Evolutionary conservation across 176 grass and related monocot species (phyloP).

Genomic region (Oryza meridionalis): DNA sequence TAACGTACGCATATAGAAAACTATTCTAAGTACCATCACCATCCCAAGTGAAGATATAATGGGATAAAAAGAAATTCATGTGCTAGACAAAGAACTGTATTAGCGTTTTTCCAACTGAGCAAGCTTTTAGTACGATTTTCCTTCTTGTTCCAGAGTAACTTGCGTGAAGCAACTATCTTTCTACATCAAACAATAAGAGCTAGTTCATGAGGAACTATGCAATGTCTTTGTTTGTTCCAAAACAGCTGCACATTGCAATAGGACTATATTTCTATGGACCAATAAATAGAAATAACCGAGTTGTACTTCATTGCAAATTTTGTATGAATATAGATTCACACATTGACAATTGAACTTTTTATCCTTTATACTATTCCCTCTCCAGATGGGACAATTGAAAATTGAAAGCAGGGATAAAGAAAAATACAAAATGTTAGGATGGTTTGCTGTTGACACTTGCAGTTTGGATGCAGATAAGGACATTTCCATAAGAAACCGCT

Average conservation of each 20-base stretch:
- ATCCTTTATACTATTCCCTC: background rate
- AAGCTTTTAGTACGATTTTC: background rate
- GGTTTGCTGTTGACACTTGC: background rate
- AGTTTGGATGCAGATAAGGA: background rate
- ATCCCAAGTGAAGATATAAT: constrained; percentile 20
- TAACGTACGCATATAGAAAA: background rate
- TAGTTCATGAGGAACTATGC: background rate
- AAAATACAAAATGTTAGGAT: background rate
- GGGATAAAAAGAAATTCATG: constrained; percentile 13
- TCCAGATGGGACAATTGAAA: background rate
- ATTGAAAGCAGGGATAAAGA: background rate
- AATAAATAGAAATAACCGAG: background rate
- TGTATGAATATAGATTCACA: background rate
- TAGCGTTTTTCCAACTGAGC: background rate
- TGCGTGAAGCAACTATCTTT: background rate
- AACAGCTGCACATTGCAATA: constrained; percentile 8
- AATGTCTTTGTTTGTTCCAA: constrained; percentile 21
- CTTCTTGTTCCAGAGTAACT: constrained; percentile 3
- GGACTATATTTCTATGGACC: background rate
- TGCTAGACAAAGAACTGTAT: background rate
- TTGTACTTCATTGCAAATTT: background rate
- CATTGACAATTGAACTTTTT: background rate
- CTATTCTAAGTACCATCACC: background rate
- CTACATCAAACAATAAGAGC: background rate
- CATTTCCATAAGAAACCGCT: background rate